Percentiles rank a stretch among this genome's conserved stretches.
Evolutionary conservation across 108 stramenopile species (phyloP).

Genomic region (Discostella stelligeroides): DNA sequence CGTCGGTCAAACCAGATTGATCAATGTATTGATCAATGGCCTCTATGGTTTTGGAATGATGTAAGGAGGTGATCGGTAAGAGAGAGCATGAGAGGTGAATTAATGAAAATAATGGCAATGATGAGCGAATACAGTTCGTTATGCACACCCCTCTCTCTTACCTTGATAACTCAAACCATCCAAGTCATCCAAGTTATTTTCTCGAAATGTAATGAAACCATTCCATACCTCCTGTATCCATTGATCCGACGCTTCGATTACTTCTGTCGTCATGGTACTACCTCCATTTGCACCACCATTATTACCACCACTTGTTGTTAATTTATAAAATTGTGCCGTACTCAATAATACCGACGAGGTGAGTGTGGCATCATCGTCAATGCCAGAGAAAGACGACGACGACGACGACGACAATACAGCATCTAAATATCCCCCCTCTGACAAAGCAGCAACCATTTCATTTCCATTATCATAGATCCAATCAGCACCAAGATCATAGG

Average conservation of each 20-base stretch:
- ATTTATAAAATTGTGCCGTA: too few species aligned
- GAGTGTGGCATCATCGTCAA: not conserved
- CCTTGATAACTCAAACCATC: not conserved
- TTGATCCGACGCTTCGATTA: not conserved
- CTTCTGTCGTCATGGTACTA: not conserved
- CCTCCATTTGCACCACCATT: too few species aligned
- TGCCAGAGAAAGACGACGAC: too few species aligned
- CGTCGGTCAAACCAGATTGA: constrained; percentile 1
- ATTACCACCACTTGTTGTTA: not conserved
- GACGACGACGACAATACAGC: not conserved
- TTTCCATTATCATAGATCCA: constrained; percentile 5
- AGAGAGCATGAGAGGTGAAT: too few species aligned
- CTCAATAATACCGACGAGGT: too few species aligned
- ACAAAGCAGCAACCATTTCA: not conserved
- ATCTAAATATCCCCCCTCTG: constrained; percentile 3
- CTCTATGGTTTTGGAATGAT: not conserved
- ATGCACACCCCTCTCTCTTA: not conserved
- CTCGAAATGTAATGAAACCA: constrained; percentile 5
- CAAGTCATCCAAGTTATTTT: not conserved
- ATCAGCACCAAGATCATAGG: not conserved
- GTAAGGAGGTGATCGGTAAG: too few species aligned
- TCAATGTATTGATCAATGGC: constrained; percentile 10
- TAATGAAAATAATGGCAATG: too few species aligned
- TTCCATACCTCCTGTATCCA: not conserved
- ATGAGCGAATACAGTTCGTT: not conserved